A percentile compares a stretch with the other conserved stretches of the same genome.
Conservation (phyloP, 164 flowering plant species). For the Tinospora cordifolia region DNA sequence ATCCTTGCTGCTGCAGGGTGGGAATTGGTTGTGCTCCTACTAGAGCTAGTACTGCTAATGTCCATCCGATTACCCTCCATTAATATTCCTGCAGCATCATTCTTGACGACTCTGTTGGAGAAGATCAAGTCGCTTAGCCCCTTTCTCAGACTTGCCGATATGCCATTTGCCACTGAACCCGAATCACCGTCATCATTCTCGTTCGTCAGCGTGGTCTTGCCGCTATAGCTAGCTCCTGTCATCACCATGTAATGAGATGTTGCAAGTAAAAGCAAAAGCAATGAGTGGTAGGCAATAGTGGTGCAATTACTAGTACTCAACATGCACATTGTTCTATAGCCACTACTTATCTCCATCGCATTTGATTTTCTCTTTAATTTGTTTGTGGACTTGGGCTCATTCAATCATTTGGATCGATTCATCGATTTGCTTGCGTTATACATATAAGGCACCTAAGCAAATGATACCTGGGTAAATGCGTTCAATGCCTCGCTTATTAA, state of each 20-base stretch:
- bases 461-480: neutral
- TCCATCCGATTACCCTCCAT: neutral
- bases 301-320: no score
- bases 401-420: neutral
- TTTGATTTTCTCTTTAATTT: no score
- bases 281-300: neutral
- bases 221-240: neutral
- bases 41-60: neutral
- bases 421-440: neutral
- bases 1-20: neutral
- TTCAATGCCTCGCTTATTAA: neutral
- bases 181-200: no score
- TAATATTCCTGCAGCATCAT: neutral
- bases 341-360: no score
- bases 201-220: no score
- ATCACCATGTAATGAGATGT: neutral
- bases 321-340: no score
- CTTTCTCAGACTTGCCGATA: neutral
- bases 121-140: neutral
- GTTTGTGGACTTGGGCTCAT: no score
- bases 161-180: neutral
- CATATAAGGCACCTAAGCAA: neutral
- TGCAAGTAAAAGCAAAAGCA: slow-evolving; percentile 2
- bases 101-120: neutral
- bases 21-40: neutral